These are phyloP conservation scores for Forsythia viridissima DNA, from an alignment of 257 asterid species.

Conservation along the genomic window DNA sequence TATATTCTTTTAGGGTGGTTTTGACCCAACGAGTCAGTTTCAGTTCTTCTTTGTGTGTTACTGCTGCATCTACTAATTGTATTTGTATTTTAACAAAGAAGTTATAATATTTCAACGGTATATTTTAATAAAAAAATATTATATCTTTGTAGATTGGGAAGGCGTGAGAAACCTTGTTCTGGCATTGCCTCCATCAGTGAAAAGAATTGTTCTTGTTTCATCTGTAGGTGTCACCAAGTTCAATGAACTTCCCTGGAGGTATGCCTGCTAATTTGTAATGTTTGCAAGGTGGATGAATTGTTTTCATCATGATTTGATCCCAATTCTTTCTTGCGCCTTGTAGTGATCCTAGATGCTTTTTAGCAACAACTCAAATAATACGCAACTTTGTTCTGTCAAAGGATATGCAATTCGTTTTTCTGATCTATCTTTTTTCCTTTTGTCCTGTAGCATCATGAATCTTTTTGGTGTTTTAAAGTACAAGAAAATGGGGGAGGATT, in stretches of 20 bases:
- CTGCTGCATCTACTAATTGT: background rate
- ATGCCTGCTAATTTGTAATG: constrained; percentile 18
- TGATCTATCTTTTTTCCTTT: constrained; percentile 18
- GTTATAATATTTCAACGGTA: background rate
- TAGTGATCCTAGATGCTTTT: too few relatives aligned
- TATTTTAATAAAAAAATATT: constrained; percentile 8
- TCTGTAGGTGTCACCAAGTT: constrained; percentile 91
- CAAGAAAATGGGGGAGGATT: constrained; percentile 99
- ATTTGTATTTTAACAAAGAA: background rate
- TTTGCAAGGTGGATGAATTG: background rate
- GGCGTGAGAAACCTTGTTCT: constrained; percentile 89
- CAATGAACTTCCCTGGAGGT: constrained; percentile 97
- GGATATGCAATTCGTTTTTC: background rate
- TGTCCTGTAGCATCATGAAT: constrained; percentile 71
- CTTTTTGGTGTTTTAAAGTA: constrained; percentile 93
- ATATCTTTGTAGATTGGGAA: constrained; percentile 76
- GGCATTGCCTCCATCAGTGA: constrained; percentile 64
- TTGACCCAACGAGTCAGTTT: background rate
- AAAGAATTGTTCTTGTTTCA: constrained; percentile 86
- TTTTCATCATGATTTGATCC: constrained; percentile 5
- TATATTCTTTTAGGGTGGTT: background rate
- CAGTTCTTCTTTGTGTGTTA: background rate
- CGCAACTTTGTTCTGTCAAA: background rate
- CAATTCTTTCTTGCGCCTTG: too few relatives aligned
- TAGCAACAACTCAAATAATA: background rate